Evolutionary conservation across 768 basidiomycete genomes (phyloP), one percentile per base, ranked within the genome.

Genomic region (Chiua virens): DNA sequence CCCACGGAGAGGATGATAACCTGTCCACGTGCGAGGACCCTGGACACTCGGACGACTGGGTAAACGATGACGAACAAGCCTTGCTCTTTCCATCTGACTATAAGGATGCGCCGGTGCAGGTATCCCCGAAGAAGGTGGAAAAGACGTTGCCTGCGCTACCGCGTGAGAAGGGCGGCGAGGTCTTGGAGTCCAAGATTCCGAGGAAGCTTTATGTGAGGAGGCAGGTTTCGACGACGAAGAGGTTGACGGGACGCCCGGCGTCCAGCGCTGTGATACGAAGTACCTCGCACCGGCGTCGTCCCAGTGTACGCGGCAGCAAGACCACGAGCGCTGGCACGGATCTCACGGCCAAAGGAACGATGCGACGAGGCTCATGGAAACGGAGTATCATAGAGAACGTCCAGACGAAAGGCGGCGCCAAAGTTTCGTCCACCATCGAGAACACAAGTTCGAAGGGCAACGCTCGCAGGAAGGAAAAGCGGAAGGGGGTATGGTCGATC

Each of bases 351-450:
- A 67, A 67, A 45, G 62, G 57, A 17, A 58, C 49, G 42, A 56
- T 57, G 55, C 57, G 67, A 11, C 62, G 56, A 41, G 51, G 55
- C 4, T 67, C 67, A 35, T 60, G 62, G 62, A 67, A 65, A 35
- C 65, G 56, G 14, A 54, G 54, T 36, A 59, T 56, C 48, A 8
- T 51, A 36, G 53, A 53, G 38, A 69, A 62, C 21, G 45, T 22
- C 1, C 62, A 39, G 50, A 47, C 46, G 11, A 64, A 40, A 42
- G 43, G 49, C 8, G 25, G 53, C 8, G 10, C 6, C 11, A 64
- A 50, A 40, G 48, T n/a, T 22, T 50, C 53, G 17, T 52, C 45
- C 15, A 47, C 55, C 22, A 44, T 21, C 40, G 61, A 64, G 49
- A 62, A 56, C 46, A 45, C 47, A 40, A 39, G 23, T 25, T 36